Conservation (phyloP, 1,284 basidiomycete species). For the Mycosarcoma mackinlayi region DNA sequence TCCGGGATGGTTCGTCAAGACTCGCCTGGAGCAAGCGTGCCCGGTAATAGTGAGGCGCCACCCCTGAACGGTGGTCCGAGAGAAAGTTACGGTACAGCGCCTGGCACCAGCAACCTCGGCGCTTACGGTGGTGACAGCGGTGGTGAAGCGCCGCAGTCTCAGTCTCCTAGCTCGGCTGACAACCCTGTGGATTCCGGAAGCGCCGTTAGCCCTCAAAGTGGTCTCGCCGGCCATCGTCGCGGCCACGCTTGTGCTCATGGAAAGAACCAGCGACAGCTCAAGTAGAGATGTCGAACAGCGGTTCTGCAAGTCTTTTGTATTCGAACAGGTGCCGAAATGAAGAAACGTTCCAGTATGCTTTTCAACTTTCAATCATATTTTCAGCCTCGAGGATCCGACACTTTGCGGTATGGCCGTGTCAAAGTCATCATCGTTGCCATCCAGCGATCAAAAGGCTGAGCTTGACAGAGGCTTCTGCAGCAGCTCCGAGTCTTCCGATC, state of each 20-base stretch:
- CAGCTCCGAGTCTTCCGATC: too few relatives aligned
- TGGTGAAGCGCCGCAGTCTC: background rate
- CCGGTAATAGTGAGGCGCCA: background rate
- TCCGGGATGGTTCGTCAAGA: conserved; percentile 19
- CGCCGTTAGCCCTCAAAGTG: too few relatives aligned
- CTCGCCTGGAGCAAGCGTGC: conserved; percentile 7
- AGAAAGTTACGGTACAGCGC: conserved; percentile 2
- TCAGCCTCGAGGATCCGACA: too few relatives aligned
- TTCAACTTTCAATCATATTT: too few relatives aligned
- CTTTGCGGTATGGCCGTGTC: too few relatives aligned
- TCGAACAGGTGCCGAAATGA: conserved; percentile 2
- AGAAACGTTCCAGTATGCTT: background rate
- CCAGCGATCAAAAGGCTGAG: too few relatives aligned
- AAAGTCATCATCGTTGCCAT: too few relatives aligned
- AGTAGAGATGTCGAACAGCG: too few relatives aligned
- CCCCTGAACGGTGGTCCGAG: background rate
- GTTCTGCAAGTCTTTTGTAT: background rate
- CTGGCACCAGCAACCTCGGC: background rate
- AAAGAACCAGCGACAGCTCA: background rate
- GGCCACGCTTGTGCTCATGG: background rate
- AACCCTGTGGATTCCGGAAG: too few relatives aligned
- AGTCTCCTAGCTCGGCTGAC: background rate
- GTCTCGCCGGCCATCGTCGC: too few relatives aligned
- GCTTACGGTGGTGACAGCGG: background rate
- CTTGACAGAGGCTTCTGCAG: too few relatives aligned